Percentiles rank a stretch among this genome's conserved stretches.
Conservation (phyloP, 164 flowering plant species). For the Vitis cinerea region DNA sequence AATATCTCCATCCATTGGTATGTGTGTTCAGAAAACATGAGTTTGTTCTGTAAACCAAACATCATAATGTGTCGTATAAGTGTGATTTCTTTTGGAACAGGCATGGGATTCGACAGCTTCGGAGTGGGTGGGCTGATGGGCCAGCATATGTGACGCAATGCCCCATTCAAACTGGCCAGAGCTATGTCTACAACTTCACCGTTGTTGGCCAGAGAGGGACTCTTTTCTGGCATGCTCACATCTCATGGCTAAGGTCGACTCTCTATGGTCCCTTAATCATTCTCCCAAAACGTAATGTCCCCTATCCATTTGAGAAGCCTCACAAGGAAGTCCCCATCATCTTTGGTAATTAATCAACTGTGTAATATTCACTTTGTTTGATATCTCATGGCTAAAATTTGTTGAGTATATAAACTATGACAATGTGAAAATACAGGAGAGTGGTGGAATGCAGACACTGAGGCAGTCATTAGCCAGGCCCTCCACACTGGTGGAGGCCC, state of each 20-base stretch:
- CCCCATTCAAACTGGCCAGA: constrained; percentile 29
- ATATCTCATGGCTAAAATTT: too few species aligned
- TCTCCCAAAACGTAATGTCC: constrained; percentile 21
- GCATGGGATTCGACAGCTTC: constrained; percentile 30
- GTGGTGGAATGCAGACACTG: constrained; percentile 41
- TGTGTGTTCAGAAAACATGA: too few species aligned
- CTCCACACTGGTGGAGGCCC: constrained; percentile 45
- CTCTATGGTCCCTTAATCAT: constrained; percentile 25
- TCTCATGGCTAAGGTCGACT: constrained; percentile 30
- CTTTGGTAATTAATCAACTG: constrained; percentile 12
- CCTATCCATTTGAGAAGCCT: constrained; percentile 23
- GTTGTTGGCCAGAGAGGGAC: constrained; percentile 27
- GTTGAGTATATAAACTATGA: too few species aligned
- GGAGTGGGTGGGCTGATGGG: constrained; percentile 30
- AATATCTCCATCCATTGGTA: constrained; percentile 27
- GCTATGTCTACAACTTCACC: constrained; percentile 28
- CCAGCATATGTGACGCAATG: constrained; percentile 29
- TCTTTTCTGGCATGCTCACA: constrained; percentile 22
- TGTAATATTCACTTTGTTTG: too few species aligned
- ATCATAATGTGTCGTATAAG: too few species aligned
- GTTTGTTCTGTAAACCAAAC: too few species aligned
- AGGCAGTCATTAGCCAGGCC: constrained; percentile 41
- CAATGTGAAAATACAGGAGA: constrained; percentile 29
- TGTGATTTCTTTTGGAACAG: constrained; percentile 4
- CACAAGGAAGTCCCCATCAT: constrained; percentile 23